Evolutionary conservation across 495 filamentous ascomycete genomes (phyloP).

Genomic region (Trichoderma erinaceum): DNA sequence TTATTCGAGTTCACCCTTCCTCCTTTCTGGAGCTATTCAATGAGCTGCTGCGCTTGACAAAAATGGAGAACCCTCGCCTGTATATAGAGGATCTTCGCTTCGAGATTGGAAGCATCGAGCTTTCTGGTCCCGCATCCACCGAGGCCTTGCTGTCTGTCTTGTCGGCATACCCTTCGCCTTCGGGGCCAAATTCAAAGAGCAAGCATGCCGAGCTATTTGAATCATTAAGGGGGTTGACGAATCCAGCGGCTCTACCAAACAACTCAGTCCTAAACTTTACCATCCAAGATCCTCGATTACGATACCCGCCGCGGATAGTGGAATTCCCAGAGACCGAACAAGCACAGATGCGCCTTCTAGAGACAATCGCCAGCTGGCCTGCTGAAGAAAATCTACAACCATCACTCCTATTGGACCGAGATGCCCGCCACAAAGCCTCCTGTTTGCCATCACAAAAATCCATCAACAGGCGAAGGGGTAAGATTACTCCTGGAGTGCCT

Average conservation of each 20-base stretch:
- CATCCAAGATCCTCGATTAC: constrained; percentile 72
- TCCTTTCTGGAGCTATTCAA: constrained; percentile 82
- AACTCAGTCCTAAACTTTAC: constrained; percentile 68
- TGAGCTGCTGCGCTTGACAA: constrained; percentile 61
- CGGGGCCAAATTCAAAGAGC: constrained; percentile 26
- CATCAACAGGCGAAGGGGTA: constrained; percentile 76
- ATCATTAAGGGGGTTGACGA: constrained; percentile 62
- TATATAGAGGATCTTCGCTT: constrained; percentile 86
- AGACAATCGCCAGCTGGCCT: constrained; percentile 63
- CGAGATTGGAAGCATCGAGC: constrained; percentile 89
- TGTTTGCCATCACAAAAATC: constrained; percentile 73
- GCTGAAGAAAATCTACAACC: constrained; percentile 53
- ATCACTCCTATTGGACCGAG: constrained; percentile 61
- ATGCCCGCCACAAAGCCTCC: constrained; percentile 51
- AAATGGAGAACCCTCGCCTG: constrained; percentile 63
- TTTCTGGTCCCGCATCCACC: constrained; percentile 76
- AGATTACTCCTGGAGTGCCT: constrained; percentile 56
- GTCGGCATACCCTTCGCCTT: constrained; percentile 41
- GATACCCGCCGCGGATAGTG: constrained; percentile 57
- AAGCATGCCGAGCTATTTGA: constrained; percentile 53
- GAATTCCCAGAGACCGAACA: constrained; percentile 46
- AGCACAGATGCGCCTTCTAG: constrained; percentile 35
- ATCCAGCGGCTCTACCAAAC: constrained; percentile 67
- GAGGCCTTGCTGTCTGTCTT: constrained; percentile 72
- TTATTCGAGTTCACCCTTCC: constrained; percentile 80